Evolutionary conservation across 306 rosid genomes (phyloP).

Genomic region (Senna siamea): DNA sequence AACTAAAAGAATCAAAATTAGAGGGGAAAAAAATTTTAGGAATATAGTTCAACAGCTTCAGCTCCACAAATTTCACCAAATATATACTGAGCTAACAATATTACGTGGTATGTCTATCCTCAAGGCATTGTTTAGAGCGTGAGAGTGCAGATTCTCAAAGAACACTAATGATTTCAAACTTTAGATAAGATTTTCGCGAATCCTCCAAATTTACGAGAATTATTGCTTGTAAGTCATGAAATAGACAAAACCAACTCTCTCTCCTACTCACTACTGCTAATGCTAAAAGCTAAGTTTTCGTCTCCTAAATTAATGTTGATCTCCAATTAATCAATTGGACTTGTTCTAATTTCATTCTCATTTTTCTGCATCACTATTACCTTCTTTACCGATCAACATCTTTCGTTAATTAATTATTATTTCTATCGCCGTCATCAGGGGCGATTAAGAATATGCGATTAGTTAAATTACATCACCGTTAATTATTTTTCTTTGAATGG

Average conservation of each 20-base stretch:
- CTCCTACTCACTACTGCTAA: background rate
- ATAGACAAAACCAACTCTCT: background rate
- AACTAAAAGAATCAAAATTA: background rate
- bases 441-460: background rate
- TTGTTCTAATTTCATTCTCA: too few relatives aligned
- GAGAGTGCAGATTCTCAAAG: background rate
- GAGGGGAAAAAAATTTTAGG: too few relatives aligned
- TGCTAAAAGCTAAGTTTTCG: background rate
- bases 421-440: background rate
- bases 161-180: background rate
- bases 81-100: too few relatives aligned
- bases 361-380: background rate
- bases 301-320: background rate
- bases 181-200: background rate
- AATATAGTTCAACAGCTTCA: background rate
- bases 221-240: too few relatives aligned
- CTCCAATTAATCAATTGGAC: too few relatives aligned
- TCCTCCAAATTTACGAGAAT: background rate
- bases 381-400: background rate
- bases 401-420: background rate
- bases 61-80: background rate
- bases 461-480: background rate
- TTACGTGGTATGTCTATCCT: background rate
- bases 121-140: too few relatives aligned
- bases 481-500: background rate